These are phyloP conservation scores for Laetiporus sulphureus DNA, from an alignment of 1,284 basidiomycete genomes.

Conservation along the genomic window DNA sequence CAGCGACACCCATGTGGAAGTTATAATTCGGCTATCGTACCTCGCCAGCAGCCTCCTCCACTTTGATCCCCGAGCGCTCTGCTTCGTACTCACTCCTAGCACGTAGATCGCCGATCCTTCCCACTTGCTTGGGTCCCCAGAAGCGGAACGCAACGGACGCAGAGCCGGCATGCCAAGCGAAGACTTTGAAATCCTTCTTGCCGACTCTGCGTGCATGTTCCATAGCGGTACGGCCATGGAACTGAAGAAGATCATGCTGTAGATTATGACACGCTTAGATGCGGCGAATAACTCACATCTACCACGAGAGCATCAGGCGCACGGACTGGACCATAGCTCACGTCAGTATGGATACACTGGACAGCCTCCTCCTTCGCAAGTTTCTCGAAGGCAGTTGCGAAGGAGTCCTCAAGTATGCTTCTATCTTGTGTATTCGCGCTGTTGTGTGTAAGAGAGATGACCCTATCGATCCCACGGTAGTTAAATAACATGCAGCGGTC, in stretches of 20 bases:
- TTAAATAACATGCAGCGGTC: not conserved
- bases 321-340: slow-evolving; percentile 3
- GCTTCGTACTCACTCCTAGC: slow-evolving; percentile 12
- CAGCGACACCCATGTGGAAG: too few relatives aligned
- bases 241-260: too few relatives aligned
- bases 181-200: slow-evolving; percentile 8
- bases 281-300: slow-evolving; percentile 6
- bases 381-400: slow-evolving; percentile 6
- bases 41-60: slow-evolving; percentile 10
- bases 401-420: slow-evolving; percentile 1
- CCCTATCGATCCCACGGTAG: not conserved
- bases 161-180: slow-evolving; percentile 12
- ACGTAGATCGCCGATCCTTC: slow-evolving; percentile 11
- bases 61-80: slow-evolving; percentile 3
- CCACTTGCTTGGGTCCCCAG: slow-evolving; percentile 13
- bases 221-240: too few relatives aligned
- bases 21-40: too few relatives aligned
- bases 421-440: slow-evolving; percentile 1
- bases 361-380: slow-evolving; percentile 5
- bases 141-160: slow-evolving; percentile 9
- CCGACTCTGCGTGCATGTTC: slow-evolving; percentile 4
- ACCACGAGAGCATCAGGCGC: slow-evolving; percentile 8
- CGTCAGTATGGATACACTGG: slow-evolving; percentile 5
- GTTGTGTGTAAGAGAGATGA: slow-evolving; percentile 2
- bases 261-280: not conserved